These are phyloP conservation scores for Didymella exigua DNA, from an alignment of 2,329 filamentous ascomycete species.

Conservation along the genomic window DNA sequence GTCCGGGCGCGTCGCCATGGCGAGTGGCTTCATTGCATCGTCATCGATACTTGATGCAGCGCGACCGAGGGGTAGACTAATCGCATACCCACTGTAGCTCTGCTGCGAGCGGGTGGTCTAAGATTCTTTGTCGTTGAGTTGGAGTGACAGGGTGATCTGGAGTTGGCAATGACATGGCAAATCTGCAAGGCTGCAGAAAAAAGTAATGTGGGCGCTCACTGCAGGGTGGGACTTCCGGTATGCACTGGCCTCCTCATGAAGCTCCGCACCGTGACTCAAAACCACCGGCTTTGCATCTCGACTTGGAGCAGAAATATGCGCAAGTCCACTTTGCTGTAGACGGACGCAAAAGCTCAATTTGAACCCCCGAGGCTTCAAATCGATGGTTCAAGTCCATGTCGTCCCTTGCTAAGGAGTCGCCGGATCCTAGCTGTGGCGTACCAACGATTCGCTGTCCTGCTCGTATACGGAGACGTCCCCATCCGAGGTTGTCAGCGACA, in stretches of 20 bases:
- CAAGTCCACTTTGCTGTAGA: not conserved
- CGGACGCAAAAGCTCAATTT: not conserved
- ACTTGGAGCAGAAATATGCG: conserved; percentile 3
- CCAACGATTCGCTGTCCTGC: conserved; percentile 20
- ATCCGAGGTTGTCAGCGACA: not conserved
- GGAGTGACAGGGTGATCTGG: not conserved
- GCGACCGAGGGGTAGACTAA: not conserved
- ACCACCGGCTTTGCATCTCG: not conserved
- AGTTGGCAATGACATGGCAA: not conserved
- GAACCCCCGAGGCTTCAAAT: not conserved
- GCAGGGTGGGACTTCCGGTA: conserved; percentile 13
- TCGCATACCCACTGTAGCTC: not conserved
- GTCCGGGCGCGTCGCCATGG: conserved; percentile 19
- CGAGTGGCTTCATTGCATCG: conserved; percentile 5
- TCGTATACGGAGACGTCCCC: conserved; percentile 3
- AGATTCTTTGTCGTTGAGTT: conserved; percentile 3
- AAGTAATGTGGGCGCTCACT: conserved; percentile 1
- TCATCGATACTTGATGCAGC: conserved; percentile 5
- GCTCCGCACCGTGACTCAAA: conserved; percentile 9
- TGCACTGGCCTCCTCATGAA: conserved; percentile 6
- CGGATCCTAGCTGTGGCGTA: conserved; percentile 21
- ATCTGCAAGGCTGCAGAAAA: conserved; percentile 1
- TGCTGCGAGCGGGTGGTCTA: not conserved
- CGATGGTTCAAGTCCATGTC: not conserved
- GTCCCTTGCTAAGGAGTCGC: conserved; percentile 11